phyloP scores from a whole-genome alignment of 306 rosid genomes.

The Herpetospermum pedunculosum region DNA sequence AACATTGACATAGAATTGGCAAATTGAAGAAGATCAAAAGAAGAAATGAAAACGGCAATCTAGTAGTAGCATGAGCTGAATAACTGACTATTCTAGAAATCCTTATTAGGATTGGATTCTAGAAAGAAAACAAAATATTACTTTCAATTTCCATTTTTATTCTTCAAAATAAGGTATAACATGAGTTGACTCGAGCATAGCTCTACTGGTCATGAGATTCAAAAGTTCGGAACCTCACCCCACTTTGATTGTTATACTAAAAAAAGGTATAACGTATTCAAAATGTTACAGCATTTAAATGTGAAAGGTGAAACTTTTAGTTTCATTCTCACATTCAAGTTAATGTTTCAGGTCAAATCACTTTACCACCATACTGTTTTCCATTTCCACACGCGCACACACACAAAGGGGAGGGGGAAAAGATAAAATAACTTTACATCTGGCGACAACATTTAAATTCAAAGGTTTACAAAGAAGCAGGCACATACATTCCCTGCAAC shows the following conservation, averaged over 20 bases:
- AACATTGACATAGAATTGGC: not conserved
- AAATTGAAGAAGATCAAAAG: not conserved
- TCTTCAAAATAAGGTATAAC: not conserved
- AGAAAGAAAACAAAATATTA: not conserved
- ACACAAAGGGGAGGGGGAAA: not conserved
- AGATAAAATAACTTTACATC: not conserved
- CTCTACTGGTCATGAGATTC: not conserved
- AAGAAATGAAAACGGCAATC: not conserved
- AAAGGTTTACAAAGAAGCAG: not conserved
- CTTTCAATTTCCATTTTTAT: not conserved
- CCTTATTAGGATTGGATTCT: not conserved
- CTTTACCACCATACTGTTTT: not conserved
- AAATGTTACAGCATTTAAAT: not conserved
- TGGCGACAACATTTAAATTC: not conserved
- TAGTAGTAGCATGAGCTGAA: not conserved
- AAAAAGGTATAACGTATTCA: not conserved
- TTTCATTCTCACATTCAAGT: not conserved
- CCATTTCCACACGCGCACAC: not conserved
- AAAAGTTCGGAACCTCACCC: not conserved
- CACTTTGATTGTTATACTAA: not conserved
- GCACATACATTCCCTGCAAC: conserved; percentile 63
- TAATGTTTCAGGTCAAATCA: not conserved
- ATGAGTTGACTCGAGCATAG: not conserved
- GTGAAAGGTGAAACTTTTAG: not conserved
- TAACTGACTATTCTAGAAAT: not conserved